These are phyloP conservation scores for Nakazawaea peltata DNA, from an alignment of 805 yeast genomes.

Conservation along the genomic window DNA sequence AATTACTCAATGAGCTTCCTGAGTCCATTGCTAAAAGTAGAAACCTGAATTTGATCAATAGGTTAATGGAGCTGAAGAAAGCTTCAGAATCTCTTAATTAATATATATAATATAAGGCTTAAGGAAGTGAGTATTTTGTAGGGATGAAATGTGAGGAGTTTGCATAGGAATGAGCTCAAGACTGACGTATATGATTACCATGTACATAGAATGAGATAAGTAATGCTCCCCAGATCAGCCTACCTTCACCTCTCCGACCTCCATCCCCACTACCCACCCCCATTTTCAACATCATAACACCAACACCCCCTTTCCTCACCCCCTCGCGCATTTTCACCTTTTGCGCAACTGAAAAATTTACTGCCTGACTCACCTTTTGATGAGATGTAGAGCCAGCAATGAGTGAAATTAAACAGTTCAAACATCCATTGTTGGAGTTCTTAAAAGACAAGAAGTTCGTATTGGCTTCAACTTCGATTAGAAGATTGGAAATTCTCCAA, in stretches of 20 bases:
- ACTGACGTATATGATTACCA: no score
- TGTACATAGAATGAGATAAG: no score
- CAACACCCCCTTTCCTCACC: not conserved
- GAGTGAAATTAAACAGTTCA: constrained; percentile 14
- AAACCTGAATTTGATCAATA: constrained; percentile 3
- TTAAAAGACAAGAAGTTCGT: constrained; percentile 29
- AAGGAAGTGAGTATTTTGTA: not conserved
- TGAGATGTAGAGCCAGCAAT: not conserved
- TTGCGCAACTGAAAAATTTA: not conserved
- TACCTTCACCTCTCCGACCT: no score
- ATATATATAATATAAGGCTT: not conserved
- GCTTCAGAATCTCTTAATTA: no score
- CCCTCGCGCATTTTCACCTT: no score
- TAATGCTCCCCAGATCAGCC: no score
- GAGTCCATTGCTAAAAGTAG: constrained; percentile 1
- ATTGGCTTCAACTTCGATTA: constrained; percentile 80
- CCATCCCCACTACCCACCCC: not conserved
- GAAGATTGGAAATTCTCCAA: constrained; percentile 64
- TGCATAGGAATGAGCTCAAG: no score
- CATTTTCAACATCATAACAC: not conserved
- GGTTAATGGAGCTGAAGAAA: constrained; percentile 5
- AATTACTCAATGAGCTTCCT: constrained; percentile 1
- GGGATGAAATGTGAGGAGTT: no score
- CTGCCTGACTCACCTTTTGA: not conserved
- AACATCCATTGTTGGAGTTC: constrained; percentile 24